Base-by-base conservation (phyloP, 768 basidiomycete species). In the Mycena rosella region DNA sequence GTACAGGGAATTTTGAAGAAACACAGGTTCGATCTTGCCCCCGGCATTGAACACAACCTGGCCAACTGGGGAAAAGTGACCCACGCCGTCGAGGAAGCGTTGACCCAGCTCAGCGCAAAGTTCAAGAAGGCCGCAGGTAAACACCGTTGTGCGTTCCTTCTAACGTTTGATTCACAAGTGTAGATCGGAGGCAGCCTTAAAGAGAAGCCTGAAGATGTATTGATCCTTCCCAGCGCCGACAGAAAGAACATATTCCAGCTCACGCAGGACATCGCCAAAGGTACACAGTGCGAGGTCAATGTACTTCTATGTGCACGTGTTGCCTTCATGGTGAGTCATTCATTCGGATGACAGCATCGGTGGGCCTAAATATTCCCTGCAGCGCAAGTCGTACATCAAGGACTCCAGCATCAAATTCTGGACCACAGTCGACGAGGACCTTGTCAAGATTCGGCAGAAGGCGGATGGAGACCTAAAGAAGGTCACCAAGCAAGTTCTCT, bases 51-150 rank as follows among this genome's bases (percentile, higher is more conserved):
- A n/a, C 44, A 38, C 34, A 60, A 48, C 58, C 45, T 47, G 15
- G 47, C 58, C 58, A 27, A 60, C 34, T 60, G 56, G 56, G 17
- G 18, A 14, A 58, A 58, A 29, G 56, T 47, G 13, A 30, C n/a
- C 30, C 45, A 45, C 14, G 56, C 44, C 18, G 44, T 58, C 30
- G 42, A 58, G 18, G 8, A 22, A 10, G 56, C 56, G 29, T 38
- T 45, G 20, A 58, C 56, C 9, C 56, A 58, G 42, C 27, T 56
- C 1, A 22, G 55, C 18, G 42, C 55, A 5, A 56, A 40, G 8
- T 15, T 56, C 20, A 56, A 56, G 22, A 58, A 58, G 22, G 13
- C 26, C n/a, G n/a, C n/a, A n/a, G 44, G 56, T 58, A 14, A 29
- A 44, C 26, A 9, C 24, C 26, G 29, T 32, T 47, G n/a, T 29